Base-by-base conservation (phyloP, 2,329 filamentous ascomycete genomes). In the Fusarium devonianum region DNA sequence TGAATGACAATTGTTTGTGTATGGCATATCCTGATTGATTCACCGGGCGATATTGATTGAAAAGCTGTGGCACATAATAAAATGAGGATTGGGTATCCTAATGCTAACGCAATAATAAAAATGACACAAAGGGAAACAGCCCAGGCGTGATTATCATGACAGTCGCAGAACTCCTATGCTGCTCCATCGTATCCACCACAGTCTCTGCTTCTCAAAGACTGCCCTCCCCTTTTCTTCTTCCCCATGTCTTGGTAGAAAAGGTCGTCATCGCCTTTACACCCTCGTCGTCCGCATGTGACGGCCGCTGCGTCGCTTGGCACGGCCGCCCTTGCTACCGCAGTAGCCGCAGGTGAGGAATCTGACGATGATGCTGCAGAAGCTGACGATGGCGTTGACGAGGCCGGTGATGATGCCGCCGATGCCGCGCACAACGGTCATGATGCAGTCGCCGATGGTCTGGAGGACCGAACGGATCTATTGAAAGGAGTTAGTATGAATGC, bases 401-500 rank as follows among this genome's bases (percentile, higher is more conserved):
- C 84, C 84, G 57, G 79, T 80, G 41, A 87, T 75, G 71, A 89
- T 82, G 58, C 73, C 69, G 43, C 82, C 87, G 63, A 90, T 84
- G 63, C 81, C 86, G 60, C 83, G 81, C 61, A 90, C 79, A 64
- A 90, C 79, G 65, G 83, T 82, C 80, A 87, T 89, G 54, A 90
- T 78, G 67, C 79, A 80, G 58, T 75, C 75, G 44, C 87, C 87
- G 70, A 90, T 86, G 63, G 86, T 81, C 58, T 75, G 80, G 73
- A 88, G 79, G 69, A 83, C 70, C 66, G 75, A 75, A 66, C 77
- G 63, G 68, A 89, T 78, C 85, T 88, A 29, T 28, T 6, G 11
- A 8, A 12, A 13, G 18, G 5, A 46, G 58, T 68, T 58, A 65
- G 57, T n/a, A 4, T n/a, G 7, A 13, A n/a, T 17, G 12, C 13